Base-by-base conservation (phyloP, 2,329 filamentous ascomycete genomes). In the Penicillium rolfsii region DNA sequence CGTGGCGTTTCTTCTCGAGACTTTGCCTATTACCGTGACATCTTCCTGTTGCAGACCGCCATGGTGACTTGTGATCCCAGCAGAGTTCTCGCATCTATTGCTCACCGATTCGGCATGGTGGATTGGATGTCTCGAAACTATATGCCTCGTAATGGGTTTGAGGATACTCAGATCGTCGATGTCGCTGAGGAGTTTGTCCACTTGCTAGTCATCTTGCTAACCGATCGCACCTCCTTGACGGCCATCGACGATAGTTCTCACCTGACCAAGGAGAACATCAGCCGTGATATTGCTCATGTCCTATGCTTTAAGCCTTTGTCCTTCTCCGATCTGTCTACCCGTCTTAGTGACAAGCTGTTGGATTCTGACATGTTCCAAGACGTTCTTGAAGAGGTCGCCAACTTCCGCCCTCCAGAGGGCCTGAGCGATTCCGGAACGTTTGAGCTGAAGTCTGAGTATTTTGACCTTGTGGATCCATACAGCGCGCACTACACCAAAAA, bases 401-500 rank as follows among this genome's bases (percentile, higher is more conserved):
- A 84, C 2, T 99, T 93, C 81, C 92, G 93, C 66, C 83, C 92
- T 9, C 95, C 95, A 0, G 95, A 99, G 76, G 95, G 94, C 5
- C 79, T 98, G 35, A 91, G 91, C 4, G 95, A 99, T 73, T 91
- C 93, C 16, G 95, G 96, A 59, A 96, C 91, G 0, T 99, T 99
- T 71, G 93, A 97, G 75, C 81, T 99, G 55, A 95, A 93, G 73
- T 87, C 90, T 4, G 87, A 96, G 62, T 95, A 89, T 69, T 85
- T 97, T 41, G 90, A 94, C 67, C 85, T 96, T 50, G 87, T 99
- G 54, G 96, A 99, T 74, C 95, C 96, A 0, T 99, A 97, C 74
- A 95, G 93, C 71, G 91, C 93, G 6, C 93, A 98, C 73, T 99
- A 97, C 76, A 96, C 89, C 71, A 96, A 97, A 73, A 99, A 99